phyloP scores from a whole-genome alignment of 1,284 basidiomycete genomes.

The Irpex sp. region DNA sequence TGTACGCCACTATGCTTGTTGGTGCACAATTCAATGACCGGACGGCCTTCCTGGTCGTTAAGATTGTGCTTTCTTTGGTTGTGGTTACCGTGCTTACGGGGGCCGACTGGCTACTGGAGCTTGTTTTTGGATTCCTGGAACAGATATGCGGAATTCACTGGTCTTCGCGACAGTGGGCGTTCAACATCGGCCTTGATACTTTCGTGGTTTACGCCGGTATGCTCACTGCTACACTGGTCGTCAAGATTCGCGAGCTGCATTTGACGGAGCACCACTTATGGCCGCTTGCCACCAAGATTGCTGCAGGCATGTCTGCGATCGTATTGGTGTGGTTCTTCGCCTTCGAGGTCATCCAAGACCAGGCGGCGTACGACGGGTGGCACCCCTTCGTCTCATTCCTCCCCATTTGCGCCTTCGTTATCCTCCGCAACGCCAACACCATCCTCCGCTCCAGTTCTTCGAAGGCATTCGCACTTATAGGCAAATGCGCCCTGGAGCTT shows the following conservation, averaged over 20 bases:
- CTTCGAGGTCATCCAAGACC: constrained; percentile 75
- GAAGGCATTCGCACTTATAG: constrained; percentile 74
- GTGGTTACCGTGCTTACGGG: constrained; percentile 67
- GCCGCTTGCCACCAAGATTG: constrained; percentile 47
- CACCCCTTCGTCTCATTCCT: constrained; percentile 83
- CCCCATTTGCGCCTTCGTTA: constrained; percentile 73
- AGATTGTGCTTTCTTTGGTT: constrained; percentile 64
- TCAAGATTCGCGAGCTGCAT: constrained; percentile 73
- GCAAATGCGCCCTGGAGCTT: constrained; percentile 80
- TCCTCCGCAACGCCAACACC: constrained; percentile 73
- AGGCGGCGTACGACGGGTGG: constrained; percentile 83
- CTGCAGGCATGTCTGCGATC: constrained; percentile 46
- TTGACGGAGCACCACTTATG: constrained; percentile 71
- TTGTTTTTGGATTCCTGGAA: constrained; percentile 61
- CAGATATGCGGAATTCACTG: constrained; percentile 72
- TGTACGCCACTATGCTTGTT: constrained; percentile 75
- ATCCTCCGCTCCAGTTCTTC: constrained; percentile 69
- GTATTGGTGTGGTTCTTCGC: constrained; percentile 75
- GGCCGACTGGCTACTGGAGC: constrained; percentile 58
- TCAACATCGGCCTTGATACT: constrained; percentile 83
- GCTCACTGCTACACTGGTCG: constrained; percentile 69
- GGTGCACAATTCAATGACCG: constrained; percentile 75
- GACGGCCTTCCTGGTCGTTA: constrained; percentile 62
- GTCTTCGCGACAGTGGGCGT: constrained; percentile 83
- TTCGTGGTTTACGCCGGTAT: constrained; percentile 88